phyloP scores from a whole-genome alignment of 1,284 basidiomycete species.

The Malassezia japonica region DNA sequence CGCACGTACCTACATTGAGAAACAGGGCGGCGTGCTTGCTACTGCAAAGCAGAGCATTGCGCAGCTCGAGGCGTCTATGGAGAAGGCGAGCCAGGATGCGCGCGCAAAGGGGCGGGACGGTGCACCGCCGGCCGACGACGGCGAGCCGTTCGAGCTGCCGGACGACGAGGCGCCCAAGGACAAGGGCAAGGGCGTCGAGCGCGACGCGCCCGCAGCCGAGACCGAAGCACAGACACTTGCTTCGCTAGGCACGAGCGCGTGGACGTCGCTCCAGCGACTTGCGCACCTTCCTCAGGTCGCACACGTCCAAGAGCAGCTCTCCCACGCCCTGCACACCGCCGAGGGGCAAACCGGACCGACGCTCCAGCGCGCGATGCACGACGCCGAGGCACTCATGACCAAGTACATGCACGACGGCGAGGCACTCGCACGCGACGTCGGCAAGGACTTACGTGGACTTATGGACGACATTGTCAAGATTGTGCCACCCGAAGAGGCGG shows the following conservation, averaged over 20 bases:
- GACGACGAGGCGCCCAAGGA: not conserved
- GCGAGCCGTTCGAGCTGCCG: slow-evolving; percentile 1
- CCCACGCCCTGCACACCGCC: not conserved
- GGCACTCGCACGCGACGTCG: slow-evolving; percentile 12
- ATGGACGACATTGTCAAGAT: slow-evolving; percentile 20
- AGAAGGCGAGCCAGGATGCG: slow-evolving; percentile 29
- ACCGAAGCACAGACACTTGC: not conserved
- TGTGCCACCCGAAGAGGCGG: slow-evolving; percentile 17
- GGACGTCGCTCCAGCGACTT: slow-evolving; percentile 7
- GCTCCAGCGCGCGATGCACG: slow-evolving; percentile 9
- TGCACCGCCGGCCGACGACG: not conserved
- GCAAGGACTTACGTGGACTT: slow-evolving; percentile 17
- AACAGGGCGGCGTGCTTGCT: slow-evolving; percentile 32
- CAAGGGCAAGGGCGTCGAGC: slow-evolving; percentile 4
- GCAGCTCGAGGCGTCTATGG: slow-evolving; percentile 30
- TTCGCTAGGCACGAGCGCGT: not conserved
- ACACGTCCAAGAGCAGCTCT: slow-evolving; percentile 7
- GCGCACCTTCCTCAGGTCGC: slow-evolving; percentile 11
- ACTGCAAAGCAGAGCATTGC: slow-evolving; percentile 28
- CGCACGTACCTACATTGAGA: slow-evolving; percentile 30
- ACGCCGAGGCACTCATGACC: slow-evolving; percentile 10
- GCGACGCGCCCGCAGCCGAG: not conserved
- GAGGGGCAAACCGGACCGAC: not conserved
- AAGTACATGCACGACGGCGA: slow-evolving; percentile 12
- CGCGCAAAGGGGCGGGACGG: slow-evolving; percentile 20